Conservation (phyloP, 2,329 filamentous ascomycete species). For the Endocalyx cinctus region DNA sequence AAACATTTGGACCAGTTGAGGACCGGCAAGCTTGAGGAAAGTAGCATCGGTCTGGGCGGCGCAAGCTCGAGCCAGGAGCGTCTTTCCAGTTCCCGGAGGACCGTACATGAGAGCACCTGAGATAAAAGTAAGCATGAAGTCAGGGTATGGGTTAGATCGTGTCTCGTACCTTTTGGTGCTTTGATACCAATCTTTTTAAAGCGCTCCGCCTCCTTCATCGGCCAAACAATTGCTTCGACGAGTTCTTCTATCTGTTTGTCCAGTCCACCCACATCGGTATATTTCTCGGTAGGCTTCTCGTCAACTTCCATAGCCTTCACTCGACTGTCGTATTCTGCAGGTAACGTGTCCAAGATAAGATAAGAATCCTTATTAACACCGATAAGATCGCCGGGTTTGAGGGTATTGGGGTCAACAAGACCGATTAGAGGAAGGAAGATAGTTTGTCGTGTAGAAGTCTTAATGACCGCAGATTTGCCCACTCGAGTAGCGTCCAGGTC, state of each 20-base stretch:
- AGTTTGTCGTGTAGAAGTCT: conserved; percentile 96
- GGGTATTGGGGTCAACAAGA: conserved; percentile 87
- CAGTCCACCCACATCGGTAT: conserved; percentile 93
- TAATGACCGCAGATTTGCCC: conserved; percentile 98
- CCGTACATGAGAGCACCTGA: conserved; percentile 97
- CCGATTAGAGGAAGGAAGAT: conserved; percentile 98
- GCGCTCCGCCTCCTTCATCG: conserved; percentile 98
- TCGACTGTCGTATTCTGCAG: conserved; percentile 96
- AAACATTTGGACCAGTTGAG: conserved; percentile 99
- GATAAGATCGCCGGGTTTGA: conserved; percentile 94
- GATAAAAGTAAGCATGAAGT: conserved; percentile 9
- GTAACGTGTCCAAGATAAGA: conserved; percentile 90
- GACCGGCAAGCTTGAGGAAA: conserved; percentile 95
- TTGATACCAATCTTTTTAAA: conserved; percentile 99
- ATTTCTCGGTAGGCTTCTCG: conserved; percentile 99
- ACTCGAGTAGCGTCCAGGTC: conserved; percentile 94
- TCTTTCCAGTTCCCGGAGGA: conserved; percentile 85
- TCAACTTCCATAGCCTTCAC: conserved; percentile 99
- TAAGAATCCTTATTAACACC: conserved; percentile 99
- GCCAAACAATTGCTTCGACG: conserved; percentile 97
- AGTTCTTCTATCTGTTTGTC: conserved; percentile 99
- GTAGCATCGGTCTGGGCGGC: conserved; percentile 97
- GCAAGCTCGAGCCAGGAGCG: conserved; percentile 87
- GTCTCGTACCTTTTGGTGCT: conserved; percentile 80
- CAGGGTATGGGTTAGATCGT: conserved; percentile 2